Percentiles rank a stretch among this genome's conserved stretches.
These are phyloP conservation scores for Graphiopsis chlorocephala DNA, from an alignment of 2,329 filamentous ascomycete species.

Conservation along the genomic window DNA sequence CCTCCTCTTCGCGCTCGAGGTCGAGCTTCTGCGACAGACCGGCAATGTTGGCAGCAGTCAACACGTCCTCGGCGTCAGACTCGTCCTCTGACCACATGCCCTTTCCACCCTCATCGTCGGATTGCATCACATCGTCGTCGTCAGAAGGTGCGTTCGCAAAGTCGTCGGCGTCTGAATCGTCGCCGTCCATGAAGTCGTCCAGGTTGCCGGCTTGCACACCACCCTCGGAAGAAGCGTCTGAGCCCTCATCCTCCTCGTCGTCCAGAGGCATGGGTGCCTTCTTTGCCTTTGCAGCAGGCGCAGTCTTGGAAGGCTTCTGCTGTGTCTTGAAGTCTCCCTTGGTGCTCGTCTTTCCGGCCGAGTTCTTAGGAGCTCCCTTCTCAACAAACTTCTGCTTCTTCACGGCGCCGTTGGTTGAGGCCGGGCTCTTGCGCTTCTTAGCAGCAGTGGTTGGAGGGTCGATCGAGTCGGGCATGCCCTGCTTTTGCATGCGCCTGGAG, in stretches of 20 bases:
- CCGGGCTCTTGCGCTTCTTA: constrained; percentile 81
- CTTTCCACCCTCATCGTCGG: constrained; percentile 59
- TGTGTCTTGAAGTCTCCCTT: constrained; percentile 34
- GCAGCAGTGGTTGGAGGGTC: constrained; percentile 68
- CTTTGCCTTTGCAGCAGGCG: constrained; percentile 34
- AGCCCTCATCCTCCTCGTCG: constrained; percentile 37
- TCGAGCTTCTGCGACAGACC: constrained; percentile 86
- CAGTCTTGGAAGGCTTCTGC: constrained; percentile 25
- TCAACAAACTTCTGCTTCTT: constrained; percentile 64
- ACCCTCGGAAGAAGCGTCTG: constrained; percentile 47
- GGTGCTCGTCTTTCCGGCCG: constrained; percentile 28
- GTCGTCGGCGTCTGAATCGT: constrained; percentile 32
- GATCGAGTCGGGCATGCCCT: constrained; percentile 78
- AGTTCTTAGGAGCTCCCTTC: constrained; percentile 32
- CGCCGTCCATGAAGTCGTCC: constrained; percentile 32
- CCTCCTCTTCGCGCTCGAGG: constrained; percentile 70
- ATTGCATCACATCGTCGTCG: constrained; percentile 56
- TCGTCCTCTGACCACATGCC: constrained; percentile 92
- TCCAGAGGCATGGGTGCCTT: constrained; percentile 25
- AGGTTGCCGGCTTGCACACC: constrained; percentile 32
- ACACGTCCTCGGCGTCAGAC: constrained; percentile 80
- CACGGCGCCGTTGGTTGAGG: constrained; percentile 52
- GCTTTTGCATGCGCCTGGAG: constrained; percentile 84
- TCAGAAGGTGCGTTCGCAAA: constrained; percentile 37
- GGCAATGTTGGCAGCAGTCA: constrained; percentile 94